phyloP scores from a whole-genome alignment of 2,329 filamentous ascomycete species.

The Fusarium penzigii region DNA sequence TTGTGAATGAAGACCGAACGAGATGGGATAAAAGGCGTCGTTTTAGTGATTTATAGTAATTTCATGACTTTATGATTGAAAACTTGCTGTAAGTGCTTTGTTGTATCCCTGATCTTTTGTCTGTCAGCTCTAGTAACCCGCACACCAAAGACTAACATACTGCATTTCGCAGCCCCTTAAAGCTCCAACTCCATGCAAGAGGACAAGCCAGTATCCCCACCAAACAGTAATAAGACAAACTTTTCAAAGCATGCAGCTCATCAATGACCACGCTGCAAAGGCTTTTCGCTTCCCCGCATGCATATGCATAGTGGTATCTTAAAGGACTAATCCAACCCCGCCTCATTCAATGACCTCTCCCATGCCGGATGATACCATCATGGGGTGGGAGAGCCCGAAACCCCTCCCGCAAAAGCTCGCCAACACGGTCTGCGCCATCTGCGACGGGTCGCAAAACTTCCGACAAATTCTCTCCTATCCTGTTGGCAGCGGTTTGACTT shows the following conservation, averaged over 20 bases:
- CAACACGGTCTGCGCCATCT: not conserved
- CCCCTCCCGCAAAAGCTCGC: constrained; percentile 11
- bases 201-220: too few species aligned
- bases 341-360: not conserved
- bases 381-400: constrained; percentile 10
- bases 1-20: not conserved
- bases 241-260: too few species aligned
- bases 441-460: not conserved
- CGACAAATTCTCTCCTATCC: constrained; percentile 7
- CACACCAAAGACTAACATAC: not conserved
- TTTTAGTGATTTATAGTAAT: not conserved
- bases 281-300: not conserved
- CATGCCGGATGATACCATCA: constrained; percentile 4
- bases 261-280: not conserved
- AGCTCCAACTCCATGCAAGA: too few species aligned
- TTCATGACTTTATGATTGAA: not conserved
- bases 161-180: too few species aligned
- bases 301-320: too few species aligned
- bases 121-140: not conserved
- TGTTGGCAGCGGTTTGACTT: not conserved
- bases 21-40: not conserved
- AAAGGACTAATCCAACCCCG: too few species aligned
- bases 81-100: not conserved
- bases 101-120: not conserved
- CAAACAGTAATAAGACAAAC: too few species aligned